Conservation (phyloP, 495 filamentous ascomycete genomes). For the Penicillium goetzii region DNA sequence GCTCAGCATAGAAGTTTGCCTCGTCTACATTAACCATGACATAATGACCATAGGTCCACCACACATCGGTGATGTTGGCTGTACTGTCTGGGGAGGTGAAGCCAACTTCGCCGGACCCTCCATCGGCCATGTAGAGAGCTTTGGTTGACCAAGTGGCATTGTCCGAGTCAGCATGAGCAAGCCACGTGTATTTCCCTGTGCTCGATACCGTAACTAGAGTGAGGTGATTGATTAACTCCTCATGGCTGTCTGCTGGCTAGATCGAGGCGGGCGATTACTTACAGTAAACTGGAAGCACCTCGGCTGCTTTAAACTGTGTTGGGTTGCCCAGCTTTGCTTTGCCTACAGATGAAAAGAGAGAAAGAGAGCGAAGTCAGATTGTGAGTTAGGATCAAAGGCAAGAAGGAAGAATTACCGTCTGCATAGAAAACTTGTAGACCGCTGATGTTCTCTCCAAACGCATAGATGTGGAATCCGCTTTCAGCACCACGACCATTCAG, state of each 20-base stretch:
- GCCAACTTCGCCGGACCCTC: constrained; percentile 10
- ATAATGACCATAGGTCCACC: constrained; percentile 24
- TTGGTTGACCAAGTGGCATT: constrained; percentile 9
- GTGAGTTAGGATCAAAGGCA: neutral
- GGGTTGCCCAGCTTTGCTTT: constrained; percentile 18
- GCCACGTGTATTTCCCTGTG: constrained; percentile 17
- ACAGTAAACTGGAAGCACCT: constrained; percentile 19
- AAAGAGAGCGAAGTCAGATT: neutral
- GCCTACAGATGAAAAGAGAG: constrained; percentile 13
- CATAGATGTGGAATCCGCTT: constrained; percentile 36
- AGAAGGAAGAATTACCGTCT: constrained; percentile 26
- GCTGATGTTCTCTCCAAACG: constrained; percentile 38
- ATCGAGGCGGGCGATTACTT: neutral
- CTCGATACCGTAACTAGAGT: constrained; percentile 5
- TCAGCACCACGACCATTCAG: constrained; percentile 12
- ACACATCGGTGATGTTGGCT: constrained; percentile 19
- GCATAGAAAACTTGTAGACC: constrained; percentile 41
- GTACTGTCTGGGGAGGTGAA: constrained; percentile 4
- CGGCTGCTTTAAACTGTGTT: constrained; percentile 10
- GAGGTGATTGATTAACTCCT: neutral
- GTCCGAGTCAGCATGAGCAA: constrained; percentile 13
- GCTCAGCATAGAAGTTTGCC: constrained; percentile 23
- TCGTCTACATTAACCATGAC: constrained; percentile 19
- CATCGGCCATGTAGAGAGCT: constrained; percentile 14
- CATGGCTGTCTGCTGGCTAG: neutral